Evolutionary conservation across 352 stramenopile genomes (phyloP).

Genomic region (Globisporangium paroecandrum): DNA sequence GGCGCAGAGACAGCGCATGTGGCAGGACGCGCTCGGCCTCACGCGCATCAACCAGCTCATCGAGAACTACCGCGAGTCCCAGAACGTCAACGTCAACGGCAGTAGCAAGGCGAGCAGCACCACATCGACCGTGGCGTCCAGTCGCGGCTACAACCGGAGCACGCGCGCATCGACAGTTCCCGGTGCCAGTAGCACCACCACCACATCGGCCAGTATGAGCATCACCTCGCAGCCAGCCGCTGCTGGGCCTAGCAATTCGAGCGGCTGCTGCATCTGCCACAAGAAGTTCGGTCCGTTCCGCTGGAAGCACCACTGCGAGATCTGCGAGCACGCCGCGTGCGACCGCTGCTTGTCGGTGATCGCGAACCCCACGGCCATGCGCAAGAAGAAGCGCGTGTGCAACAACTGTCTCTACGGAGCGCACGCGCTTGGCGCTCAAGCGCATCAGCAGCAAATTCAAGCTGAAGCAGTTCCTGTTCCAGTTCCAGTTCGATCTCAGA

Average conservation of each 20-base stretch:
- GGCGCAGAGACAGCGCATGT: slow-evolving; percentile 44
- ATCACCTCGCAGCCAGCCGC: slow-evolving; percentile 14
- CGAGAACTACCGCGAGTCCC: slow-evolving; percentile 36
- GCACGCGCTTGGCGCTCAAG: slow-evolving; percentile 22
- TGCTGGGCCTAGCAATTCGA: slow-evolving; percentile 10
- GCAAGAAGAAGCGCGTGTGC: slow-evolving; percentile 69
- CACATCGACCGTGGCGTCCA: slow-evolving; percentile 7
- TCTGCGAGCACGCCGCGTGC: slow-evolving; percentile 56
- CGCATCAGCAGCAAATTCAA: background rate
- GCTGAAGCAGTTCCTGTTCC: background rate
- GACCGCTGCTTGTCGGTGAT: slow-evolving; percentile 62
- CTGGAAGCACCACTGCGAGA: slow-evolving; percentile 67
- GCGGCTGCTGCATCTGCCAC: slow-evolving; percentile 46
- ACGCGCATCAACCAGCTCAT: slow-evolving; percentile 57
- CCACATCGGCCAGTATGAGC: slow-evolving; percentile 8
- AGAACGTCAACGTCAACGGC: background rate
- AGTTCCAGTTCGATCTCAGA: background rate
- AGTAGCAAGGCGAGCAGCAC: background rate
- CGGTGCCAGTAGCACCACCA: slow-evolving; percentile 14
- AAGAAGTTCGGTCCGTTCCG: slow-evolving; percentile 72
- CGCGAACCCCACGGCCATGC: slow-evolving; percentile 42
- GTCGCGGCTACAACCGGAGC: background rate
- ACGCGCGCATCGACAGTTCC: slow-evolving; percentile 4
- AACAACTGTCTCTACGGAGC: slow-evolving; percentile 59
- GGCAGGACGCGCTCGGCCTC: slow-evolving; percentile 51